Evolutionary conservation across 805 yeast species (phyloP), one percentile per base, ranked within the genome.

Genomic region (Diddensiella santjacobensis): DNA sequence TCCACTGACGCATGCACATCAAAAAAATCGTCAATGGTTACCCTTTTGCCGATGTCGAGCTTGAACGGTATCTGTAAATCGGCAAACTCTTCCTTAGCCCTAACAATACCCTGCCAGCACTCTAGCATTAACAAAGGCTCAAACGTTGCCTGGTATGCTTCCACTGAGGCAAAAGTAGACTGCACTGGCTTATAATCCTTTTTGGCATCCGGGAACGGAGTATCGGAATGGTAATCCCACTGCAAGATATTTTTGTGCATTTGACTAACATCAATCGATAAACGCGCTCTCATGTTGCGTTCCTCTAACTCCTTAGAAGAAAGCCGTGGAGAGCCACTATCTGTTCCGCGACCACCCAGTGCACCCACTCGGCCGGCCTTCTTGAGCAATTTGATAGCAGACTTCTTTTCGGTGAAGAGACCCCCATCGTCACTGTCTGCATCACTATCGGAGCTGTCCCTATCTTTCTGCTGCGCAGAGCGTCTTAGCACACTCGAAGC

Each of bases 81-180:
- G 6, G 76, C 77, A 13, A 70, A 68, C 15, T 85, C 79, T 43
- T 79, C 79, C 53, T 84, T 81, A 0, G 93, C 80, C 3, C 87
- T 74, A 55, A 81, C 83, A 22, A 93, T 77, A 0, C 87, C 84
- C 60, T 90, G 96, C 97, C 98, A 95, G 54, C 96, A 86, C 67
- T 93, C 99, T 36, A 91, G 67, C 62, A 90, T 68, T 39, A 93
- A 69, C 38, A 93, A 71, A 0, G 99, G 99, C 55, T 83, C 86
- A 64, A 87, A 84, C 1, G 78, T 73, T 30, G 71, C 70, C 42
- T 77, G 77, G 60, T 95, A 93, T 2, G 84, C 88, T n/a, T 68
- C 70, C 3, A 81, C 80, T 44, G 77, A 69, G 0, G 58, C 49
- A 60, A 87, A 93, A 1, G 66, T 58, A 54, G 80, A 80, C 23